Conservation (phyloP, 208 protist genomes). For the Leishmania amazonensis region DNA sequence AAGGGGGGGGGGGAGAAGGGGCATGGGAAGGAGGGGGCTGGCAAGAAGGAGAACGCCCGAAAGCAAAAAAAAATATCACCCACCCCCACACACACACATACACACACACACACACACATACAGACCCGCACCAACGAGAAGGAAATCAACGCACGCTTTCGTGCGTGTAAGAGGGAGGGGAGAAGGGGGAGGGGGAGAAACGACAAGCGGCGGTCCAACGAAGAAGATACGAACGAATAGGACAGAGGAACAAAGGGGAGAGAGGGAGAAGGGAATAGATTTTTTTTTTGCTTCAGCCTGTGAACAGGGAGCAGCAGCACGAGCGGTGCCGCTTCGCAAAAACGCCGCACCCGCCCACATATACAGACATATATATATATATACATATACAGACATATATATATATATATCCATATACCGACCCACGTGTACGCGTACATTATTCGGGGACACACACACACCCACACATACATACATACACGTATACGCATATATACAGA, state of each 20-base stretch:
- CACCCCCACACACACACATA: too few species aligned
- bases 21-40: neutral
- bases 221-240: too few species aligned
- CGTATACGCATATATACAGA: neutral
- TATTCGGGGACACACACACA: constrained; percentile 6
- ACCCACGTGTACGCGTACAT: constrained; percentile 15
- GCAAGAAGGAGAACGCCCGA: neutral
- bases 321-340: too few species aligned
- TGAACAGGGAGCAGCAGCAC: too few species aligned
- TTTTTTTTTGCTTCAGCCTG: too few species aligned
- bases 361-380: neutral
- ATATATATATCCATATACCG: constrained; percentile 12
- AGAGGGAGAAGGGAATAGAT: too few species aligned
- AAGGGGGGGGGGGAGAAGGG: neutral
- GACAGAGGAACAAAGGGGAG: too few species aligned
- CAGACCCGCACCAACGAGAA: neutral
- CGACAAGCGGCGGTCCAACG: too few species aligned
- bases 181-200: too few species aligned
- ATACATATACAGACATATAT: neutral
- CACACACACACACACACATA: too few species aligned
- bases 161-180: neutral
- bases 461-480: neutral
- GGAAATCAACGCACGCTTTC: too few species aligned
- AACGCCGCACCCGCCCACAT: neutral
- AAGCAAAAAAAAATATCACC: too few species aligned